A percentile compares a stretch with the other conserved stretches of the same genome.
These are phyloP conservation scores for Mycocentrospora acerina DNA, from an alignment of 2,329 filamentous ascomycete genomes.

Conservation along the genomic window DNA sequence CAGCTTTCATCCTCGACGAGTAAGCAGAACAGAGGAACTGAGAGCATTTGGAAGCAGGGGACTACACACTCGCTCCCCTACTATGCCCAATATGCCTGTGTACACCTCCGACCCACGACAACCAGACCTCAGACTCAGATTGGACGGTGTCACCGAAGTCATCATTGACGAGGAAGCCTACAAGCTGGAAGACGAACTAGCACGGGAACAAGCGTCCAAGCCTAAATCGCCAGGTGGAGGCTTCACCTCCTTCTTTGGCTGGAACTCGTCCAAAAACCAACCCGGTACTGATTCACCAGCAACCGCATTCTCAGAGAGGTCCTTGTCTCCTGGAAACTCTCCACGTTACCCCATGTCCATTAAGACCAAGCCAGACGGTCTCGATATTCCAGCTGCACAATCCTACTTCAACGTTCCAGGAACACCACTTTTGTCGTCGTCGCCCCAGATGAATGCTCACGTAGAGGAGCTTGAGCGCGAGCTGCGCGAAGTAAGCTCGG, in stretches of 20 bases:
- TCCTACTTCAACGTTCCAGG: slow-evolving; percentile 52
- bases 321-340: slow-evolving; percentile 60
- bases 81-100: slow-evolving; percentile 42
- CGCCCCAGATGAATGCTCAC: slow-evolving; percentile 55
- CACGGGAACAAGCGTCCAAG: slow-evolving; percentile 26
- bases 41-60: slow-evolving; percentile 20
- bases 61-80: slow-evolving; percentile 37
- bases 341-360: slow-evolving; percentile 44
- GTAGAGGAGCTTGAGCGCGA: slow-evolving; percentile 93
- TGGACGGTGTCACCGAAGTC: slow-evolving; percentile 41
- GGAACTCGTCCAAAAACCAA: slow-evolving; percentile 59
- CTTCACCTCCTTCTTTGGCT: slow-evolving; percentile 68
- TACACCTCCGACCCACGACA: slow-evolving; percentile 29
- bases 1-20: slow-evolving; percentile 32
- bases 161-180: slow-evolving; percentile 40
- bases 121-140: slow-evolving; percentile 36
- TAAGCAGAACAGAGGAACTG: slow-evolving; percentile 28
- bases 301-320: slow-evolving; percentile 63
- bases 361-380: slow-evolving; percentile 47
- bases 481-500: slow-evolving; percentile 86
- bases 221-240: slow-evolving; percentile 53
- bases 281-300: slow-evolving; percentile 58
- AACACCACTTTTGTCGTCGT: slow-evolving; percentile 48
- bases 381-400: slow-evolving; percentile 57
- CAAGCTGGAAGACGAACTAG: slow-evolving; percentile 26